These are phyloP conservation scores for Fagus sylvatica DNA, from an alignment of 306 rosid species.

Conservation along the genomic window DNA sequence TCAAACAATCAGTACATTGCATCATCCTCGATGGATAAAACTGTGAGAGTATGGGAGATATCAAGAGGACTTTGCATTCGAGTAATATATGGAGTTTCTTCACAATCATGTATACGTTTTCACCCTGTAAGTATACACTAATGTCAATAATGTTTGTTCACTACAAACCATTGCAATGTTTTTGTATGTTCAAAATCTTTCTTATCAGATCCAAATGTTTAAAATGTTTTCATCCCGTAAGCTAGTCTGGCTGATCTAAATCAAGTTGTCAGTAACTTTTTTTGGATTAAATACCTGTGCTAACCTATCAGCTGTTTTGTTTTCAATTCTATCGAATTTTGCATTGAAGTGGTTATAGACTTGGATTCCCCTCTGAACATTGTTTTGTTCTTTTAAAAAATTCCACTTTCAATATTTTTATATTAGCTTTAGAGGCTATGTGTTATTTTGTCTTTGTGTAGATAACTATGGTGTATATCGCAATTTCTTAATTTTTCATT, in stretches of 20 bases:
- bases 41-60: slow-evolving; percentile 97
- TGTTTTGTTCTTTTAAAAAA: not conserved
- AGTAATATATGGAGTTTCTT: slow-evolving; percentile 94
- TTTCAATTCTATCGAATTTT: not conserved
- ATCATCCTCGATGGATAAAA: slow-evolving; percentile 91
- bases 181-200: not conserved
- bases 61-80: slow-evolving; percentile 83
- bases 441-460: not conserved
- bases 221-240: not conserved
- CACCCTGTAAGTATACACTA: slow-evolving; percentile 82
- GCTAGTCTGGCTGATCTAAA: not conserved
- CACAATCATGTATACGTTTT: slow-evolving; percentile 89
- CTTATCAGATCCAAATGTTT: not conserved
- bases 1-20: slow-evolving; percentile 97
- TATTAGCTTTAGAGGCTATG: not conserved
- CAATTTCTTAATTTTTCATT: slow-evolving; percentile 24
- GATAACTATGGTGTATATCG: not conserved
- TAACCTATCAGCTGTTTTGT: not conserved
- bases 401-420: slow-evolving; percentile 1
- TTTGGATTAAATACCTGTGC: slow-evolving; percentile 1
- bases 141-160: slow-evolving; percentile 1
- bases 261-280: not conserved
- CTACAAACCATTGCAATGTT: not conserved
- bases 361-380: not conserved
- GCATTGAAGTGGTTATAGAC: not conserved